phyloP scores from a whole-genome alignment of 1,284 basidiomycete genomes.

The Cutaneotrichosporon sp. region DNA sequence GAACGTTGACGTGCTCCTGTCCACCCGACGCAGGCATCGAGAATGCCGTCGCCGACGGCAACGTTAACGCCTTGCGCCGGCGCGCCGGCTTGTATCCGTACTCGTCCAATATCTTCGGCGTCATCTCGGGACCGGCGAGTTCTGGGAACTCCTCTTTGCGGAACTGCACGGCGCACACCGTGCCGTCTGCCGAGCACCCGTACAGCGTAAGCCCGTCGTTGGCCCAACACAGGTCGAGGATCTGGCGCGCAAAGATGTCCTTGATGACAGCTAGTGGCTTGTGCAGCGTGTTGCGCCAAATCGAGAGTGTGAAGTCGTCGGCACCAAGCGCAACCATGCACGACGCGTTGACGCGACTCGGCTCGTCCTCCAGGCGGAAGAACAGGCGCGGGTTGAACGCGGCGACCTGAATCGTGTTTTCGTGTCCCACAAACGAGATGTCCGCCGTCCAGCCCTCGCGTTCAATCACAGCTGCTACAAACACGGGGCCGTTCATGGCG shows the following conservation, averaged over 20 bases:
- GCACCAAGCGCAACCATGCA: slow-evolving; percentile 79
- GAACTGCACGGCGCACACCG: slow-evolving; percentile 81
- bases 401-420: slow-evolving; percentile 94
- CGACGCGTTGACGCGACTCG: slow-evolving; percentile 32
- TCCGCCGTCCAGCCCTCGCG: slow-evolving; percentile 80
- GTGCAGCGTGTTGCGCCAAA: slow-evolving; percentile 88
- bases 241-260: slow-evolving; percentile 88
- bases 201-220: slow-evolving; percentile 87
- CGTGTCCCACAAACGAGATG: slow-evolving; percentile 91
- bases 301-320: slow-evolving; percentile 70
- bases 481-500: slow-evolving; percentile 95
- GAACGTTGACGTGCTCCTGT: slow-evolving; percentile 19
- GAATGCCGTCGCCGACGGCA: slow-evolving; percentile 22
- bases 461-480: slow-evolving; percentile 91
- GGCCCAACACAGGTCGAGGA: slow-evolving; percentile 95
- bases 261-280: slow-evolving; percentile 86
- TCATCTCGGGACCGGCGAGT: slow-evolving; percentile 66
- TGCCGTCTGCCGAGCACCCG: slow-evolving; percentile 92
- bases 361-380: slow-evolving; percentile 56
- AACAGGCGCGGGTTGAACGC: slow-evolving; percentile 92
- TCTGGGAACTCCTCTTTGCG: slow-evolving; percentile 74
- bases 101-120: slow-evolving; percentile 69
- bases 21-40: slow-evolving; percentile 3
- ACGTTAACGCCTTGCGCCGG: slow-evolving; percentile 9
- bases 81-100: slow-evolving; percentile 58